These are phyloP conservation scores for Thelonectria olida DNA, from an alignment of 2,329 filamentous ascomycete genomes.

Conservation along the genomic window DNA sequence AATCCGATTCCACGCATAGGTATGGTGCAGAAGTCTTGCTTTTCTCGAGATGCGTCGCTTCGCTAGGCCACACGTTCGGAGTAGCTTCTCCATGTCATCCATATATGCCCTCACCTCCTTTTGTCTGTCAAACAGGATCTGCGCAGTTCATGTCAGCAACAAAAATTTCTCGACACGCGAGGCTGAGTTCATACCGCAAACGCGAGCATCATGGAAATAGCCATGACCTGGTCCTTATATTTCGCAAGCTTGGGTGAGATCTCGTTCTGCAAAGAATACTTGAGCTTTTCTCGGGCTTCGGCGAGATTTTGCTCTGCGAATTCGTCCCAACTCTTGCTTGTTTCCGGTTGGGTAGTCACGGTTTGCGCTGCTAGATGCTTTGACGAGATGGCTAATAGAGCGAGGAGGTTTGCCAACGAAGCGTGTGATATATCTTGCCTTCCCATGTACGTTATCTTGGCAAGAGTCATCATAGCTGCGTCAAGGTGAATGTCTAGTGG, in stretches of 20 bases:
- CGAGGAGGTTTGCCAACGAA: background rate
- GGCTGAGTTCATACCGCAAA: background rate
- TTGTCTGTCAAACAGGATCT: slow-evolving; percentile 1
- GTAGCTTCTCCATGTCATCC: background rate
- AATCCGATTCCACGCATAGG: slow-evolving; percentile 17
- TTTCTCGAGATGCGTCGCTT: slow-evolving; percentile 19
- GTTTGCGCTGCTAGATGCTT: background rate
- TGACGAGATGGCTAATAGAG: background rate
- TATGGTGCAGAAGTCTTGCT: slow-evolving; percentile 15
- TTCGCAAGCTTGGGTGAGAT: background rate
- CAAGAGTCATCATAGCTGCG: background rate
- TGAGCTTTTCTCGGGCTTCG: background rate
- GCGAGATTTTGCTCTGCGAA: background rate
- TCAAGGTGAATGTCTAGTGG: background rate
- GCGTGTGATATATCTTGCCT: background rate
- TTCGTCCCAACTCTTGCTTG: background rate
- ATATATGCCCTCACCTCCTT: background rate
- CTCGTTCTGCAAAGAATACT: background rate
- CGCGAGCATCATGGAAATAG: background rate
- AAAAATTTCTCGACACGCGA: background rate
- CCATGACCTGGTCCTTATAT: slow-evolving; percentile 3
- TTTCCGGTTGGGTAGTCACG: background rate
- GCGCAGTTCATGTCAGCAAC: background rate
- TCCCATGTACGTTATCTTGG: background rate
- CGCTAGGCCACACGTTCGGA: slow-evolving; percentile 4